A percentile compares a stretch with the other conserved stretches of the same genome.
Evolutionary conservation across 2,329 filamentous ascomycete genomes (phyloP).

Genomic region (Trichoderma atroviride): DNA sequence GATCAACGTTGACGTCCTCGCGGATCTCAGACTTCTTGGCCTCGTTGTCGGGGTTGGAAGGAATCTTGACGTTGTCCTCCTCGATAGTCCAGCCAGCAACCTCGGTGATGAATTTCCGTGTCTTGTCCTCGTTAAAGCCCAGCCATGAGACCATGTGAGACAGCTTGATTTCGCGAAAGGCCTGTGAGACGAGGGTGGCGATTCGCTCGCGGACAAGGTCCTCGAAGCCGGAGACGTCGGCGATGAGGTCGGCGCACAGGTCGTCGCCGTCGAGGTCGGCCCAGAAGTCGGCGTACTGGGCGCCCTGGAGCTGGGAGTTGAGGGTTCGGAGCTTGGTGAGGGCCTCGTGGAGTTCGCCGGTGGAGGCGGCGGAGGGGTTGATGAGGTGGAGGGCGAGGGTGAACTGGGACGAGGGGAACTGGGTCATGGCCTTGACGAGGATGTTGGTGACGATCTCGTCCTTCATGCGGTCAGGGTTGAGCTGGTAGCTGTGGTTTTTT

Average conservation of each 20-base stretch:
- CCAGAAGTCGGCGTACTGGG: slow-evolving; percentile 94
- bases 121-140: slow-evolving; percentile 67
- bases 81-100: slow-evolving; percentile 83
- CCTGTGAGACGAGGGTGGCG: slow-evolving; percentile 80
- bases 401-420: slow-evolving; percentile 97
- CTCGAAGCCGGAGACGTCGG: slow-evolving; percentile 93
- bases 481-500: slow-evolving; percentile 80
- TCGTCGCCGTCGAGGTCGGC: slow-evolving; percentile 89
- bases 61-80: slow-evolving; percentile 70
- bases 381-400: slow-evolving; percentile 91
- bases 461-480: slow-evolving; percentile 97
- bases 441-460: slow-evolving; percentile 98
- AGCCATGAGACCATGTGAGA: slow-evolving; percentile 74
- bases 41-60: slow-evolving; percentile 95
- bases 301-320: slow-evolving; percentile 84
- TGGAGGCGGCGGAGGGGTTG: slow-evolving; percentile 70
- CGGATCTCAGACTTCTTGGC: slow-evolving; percentile 93
- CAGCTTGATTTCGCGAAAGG: slow-evolving; percentile 72
- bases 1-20: slow-evolving; percentile 91
- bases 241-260: slow-evolving; percentile 91
- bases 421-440: slow-evolving; percentile 95
- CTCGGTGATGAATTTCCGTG: slow-evolving; percentile 78
- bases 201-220: slow-evolving; percentile 90
- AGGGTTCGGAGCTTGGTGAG: slow-evolving; percentile 83
- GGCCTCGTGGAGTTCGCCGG: slow-evolving; percentile 82